Base-by-base conservation (phyloP, 768 basidiomycete genomes). In the Steccherinum ochraceum region DNA sequence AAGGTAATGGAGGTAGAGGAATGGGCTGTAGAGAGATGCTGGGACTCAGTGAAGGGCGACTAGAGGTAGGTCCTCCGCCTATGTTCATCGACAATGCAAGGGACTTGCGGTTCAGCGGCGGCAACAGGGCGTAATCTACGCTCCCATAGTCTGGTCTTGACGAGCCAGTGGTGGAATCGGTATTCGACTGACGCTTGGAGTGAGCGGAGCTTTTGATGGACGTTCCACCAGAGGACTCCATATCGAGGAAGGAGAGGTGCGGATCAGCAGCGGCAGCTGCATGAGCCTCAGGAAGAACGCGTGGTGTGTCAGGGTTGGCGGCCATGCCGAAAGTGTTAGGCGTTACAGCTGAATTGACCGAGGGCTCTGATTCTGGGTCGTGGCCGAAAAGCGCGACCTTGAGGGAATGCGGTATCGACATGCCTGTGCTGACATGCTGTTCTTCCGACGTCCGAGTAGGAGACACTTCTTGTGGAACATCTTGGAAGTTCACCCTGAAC, bases 51-150 rank as follows among this genome's bases (percentile, higher is more conserved):
- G 61, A 62, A 5, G 63, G 61, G 12, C 56, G 58, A 19, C 60
- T 61, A 12, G 55, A 51, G 4, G 61, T 61, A 13, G 56, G 58
- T 11, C 61, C 63, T 5, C 58, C 59, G 3, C 50, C 57, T 7
- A 64, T 25, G 0, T 56, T 60, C 58, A 64, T 62, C 12, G 63
- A 64, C n/a, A 64, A 48, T 18, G 58, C 63, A 13, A 64, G 47
- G 12, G 63, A 62, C 24, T 52, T 52, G 27, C 63, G 61, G 18
- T 54, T 59, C 13, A 59, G 60, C 3, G 53, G 47, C 2, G 59
- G 57, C 20, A 57, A 50, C 5, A 52, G 46, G 11, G 56, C 50
- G 49, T 54, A 51, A 26, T 54, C 46, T 24, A 53, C 19, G 52
- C 41, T 45, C 12, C 41, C 42, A 18, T 45, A 51, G 3, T 40